Percentiles rank a stretch among this genome's conserved stretches.
Evolutionary conservation across 2,329 filamentous ascomycete species (phyloP).

Genomic region (Talaromyces pinophilus): DNA sequence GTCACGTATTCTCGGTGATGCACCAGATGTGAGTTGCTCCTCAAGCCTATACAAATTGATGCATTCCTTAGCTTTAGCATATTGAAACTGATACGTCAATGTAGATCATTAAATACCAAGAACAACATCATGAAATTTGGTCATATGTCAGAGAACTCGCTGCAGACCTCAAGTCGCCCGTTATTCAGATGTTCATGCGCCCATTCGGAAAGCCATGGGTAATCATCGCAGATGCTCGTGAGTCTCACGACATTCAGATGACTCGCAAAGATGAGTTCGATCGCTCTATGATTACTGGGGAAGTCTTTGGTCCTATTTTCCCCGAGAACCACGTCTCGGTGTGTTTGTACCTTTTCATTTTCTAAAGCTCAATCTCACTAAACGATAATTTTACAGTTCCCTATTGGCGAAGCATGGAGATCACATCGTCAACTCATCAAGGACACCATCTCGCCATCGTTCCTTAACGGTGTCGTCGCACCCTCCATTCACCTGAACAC

Average conservation of each 20-base stretch:
- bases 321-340: not conserved
- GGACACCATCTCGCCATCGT: not conserved
- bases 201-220: constrained; percentile 49
- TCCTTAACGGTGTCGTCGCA: not conserved
- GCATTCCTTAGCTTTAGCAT: not conserved
- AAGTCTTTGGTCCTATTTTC: constrained; percentile 9
- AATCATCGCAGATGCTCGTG: constrained; percentile 36
- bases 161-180: constrained; percentile 35
- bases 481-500: not conserved
- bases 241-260: constrained; percentile 27
- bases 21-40: not conserved
- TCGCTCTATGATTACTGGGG: constrained; percentile 17
- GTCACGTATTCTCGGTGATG: not conserved
- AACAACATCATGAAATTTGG: not conserved
- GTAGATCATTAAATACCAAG: not conserved
- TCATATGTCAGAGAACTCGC: constrained; percentile 27
- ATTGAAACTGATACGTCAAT: not conserved
- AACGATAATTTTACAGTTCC: not conserved
- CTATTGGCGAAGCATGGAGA: not conserved
- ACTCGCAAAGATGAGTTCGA: constrained; percentile 28
- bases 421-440: not conserved
- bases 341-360: not conserved
- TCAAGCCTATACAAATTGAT: not conserved
- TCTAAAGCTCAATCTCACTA: not conserved
- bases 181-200: constrained; percentile 52